Percentiles rank a stretch among this genome's conserved stretches.
Evolutionary conservation across 2,329 filamentous ascomycete species (phyloP).

Genomic region (Fonsecaea multimorphosa): DNA sequence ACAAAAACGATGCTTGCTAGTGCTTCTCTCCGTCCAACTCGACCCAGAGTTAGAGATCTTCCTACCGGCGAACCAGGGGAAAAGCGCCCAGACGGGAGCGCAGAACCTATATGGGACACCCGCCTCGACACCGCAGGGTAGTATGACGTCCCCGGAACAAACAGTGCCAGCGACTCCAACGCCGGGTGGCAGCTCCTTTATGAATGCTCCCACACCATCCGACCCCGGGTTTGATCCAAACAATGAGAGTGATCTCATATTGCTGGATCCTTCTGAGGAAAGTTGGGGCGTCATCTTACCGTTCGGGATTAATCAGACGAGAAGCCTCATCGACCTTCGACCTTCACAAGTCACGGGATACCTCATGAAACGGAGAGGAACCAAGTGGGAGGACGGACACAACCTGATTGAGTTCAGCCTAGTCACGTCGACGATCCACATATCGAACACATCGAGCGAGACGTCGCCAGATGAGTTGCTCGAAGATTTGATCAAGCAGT

Average conservation of each 20-base stretch:
- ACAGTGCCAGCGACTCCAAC: conserved; percentile 48
- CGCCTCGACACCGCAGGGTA: conserved; percentile 38
- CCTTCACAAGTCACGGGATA: conserved; percentile 55
- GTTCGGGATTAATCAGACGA: conserved; percentile 53
- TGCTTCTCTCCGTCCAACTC: conserved; percentile 33
- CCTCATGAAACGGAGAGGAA: conserved; percentile 53
- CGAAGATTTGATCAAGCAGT: conserved; percentile 52
- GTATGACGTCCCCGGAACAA: conserved; percentile 49
- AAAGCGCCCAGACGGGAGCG: conserved; percentile 1
- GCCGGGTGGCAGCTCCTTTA: conserved; percentile 32
- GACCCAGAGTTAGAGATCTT: conserved; percentile 24
- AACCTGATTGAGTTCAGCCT: conserved; percentile 52
- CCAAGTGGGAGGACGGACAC: conserved; percentile 50
- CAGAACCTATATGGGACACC: conserved; percentile 38
- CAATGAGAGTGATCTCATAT: conserved; percentile 60
- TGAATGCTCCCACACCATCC: conserved; percentile 39
- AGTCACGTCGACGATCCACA: conserved; percentile 44
- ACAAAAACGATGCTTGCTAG: conserved; percentile 25
- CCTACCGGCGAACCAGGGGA: conserved; percentile 10
- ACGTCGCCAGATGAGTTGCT: conserved; percentile 44
- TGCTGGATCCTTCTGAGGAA: conserved; percentile 65
- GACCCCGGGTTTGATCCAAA: conserved; percentile 34
- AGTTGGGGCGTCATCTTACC: conserved; percentile 64
- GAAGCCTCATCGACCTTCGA: conserved; percentile 48
- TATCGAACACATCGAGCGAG: conserved; percentile 9